Conservation (phyloP, 1,284 basidiomycete species). For the Microbotryum silenes-acaulis region DNA sequence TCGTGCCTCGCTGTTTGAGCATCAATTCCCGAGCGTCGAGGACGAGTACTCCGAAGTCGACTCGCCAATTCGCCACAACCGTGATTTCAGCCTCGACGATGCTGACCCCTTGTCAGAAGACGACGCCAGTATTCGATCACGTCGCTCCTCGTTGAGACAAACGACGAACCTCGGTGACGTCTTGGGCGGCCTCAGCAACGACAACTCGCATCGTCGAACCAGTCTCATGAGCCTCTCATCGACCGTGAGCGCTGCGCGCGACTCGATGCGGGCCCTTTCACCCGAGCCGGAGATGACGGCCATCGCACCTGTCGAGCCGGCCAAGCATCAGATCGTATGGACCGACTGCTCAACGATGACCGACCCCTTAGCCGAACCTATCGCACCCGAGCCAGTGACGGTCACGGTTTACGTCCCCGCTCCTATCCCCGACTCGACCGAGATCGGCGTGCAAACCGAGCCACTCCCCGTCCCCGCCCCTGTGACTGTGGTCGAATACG, state of each 20-base stretch:
- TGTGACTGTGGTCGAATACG: conserved; percentile 40
- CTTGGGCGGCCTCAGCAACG: conserved; percentile 5
- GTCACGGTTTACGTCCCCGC: conserved; percentile 39
- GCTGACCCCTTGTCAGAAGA: conserved; percentile 43
- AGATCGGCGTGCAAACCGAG: conserved; percentile 29
- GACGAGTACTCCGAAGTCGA: conserved; percentile 14
- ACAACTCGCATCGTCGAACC: conserved; percentile 6
- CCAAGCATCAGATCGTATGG: conserved; percentile 18
- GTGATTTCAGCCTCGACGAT: conserved; percentile 45
- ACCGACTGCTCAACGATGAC: conserved; percentile 26
- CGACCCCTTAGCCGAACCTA: conserved; percentile 49
- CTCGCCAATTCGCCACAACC: conserved; percentile 5
- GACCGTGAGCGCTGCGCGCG: conserved; percentile 7
- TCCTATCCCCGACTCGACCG: not conserved
- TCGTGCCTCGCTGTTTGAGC: conserved; percentile 28
- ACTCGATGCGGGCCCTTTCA: conserved; percentile 1
- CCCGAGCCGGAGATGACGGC: conserved; percentile 5
- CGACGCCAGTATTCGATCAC: conserved; percentile 3
- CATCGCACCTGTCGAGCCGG: conserved; percentile 1
- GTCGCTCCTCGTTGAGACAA: not conserved
- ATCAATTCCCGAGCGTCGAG: conserved; percentile 18
- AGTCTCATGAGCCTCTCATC: conserved; percentile 20
- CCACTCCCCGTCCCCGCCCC: not conserved
- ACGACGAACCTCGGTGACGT: conserved; percentile 18
- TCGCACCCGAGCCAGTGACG: conserved; percentile 31